These are phyloP conservation scores for Alloascoidea hylecoeti DNA, from an alignment of 805 yeast species.

Conservation along the genomic window DNA sequence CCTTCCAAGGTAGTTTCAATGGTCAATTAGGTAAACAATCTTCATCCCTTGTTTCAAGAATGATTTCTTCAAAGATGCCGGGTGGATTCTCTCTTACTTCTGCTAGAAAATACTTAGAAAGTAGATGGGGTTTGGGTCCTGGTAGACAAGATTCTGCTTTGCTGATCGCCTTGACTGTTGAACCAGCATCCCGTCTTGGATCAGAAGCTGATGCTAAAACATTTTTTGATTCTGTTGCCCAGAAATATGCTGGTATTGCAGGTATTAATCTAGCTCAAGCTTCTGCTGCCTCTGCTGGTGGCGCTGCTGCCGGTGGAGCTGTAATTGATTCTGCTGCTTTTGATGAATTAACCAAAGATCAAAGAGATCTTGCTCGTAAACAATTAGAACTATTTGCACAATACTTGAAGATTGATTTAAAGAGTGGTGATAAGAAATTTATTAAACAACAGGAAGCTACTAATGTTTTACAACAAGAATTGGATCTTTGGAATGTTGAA, in stretches of 20 bases:
- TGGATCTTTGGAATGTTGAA: conserved; percentile 84
- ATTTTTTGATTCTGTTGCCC: conserved; percentile 69
- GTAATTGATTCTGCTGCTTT: conserved; percentile 92
- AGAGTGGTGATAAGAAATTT: conserved; percentile 78
- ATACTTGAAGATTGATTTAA: conserved; percentile 84
- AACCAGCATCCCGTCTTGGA: conserved; percentile 83
- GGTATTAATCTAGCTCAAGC: conserved; percentile 69
- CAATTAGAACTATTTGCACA: conserved; percentile 88
- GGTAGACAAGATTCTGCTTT: conserved; percentile 93
- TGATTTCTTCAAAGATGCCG: conserved; percentile 96
- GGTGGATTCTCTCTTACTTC: conserved; percentile 94
- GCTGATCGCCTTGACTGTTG: conserved; percentile 70
- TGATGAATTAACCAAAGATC: conserved; percentile 65
- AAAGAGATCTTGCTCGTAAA: conserved; percentile 56
- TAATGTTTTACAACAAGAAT: conserved; percentile 69
- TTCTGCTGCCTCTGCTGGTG: conserved; percentile 35
- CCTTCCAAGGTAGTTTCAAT: conserved; percentile 78
- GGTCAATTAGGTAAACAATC: conserved; percentile 94
- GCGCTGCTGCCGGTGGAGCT: conserved; percentile 60
- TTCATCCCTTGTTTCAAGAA: conserved; percentile 73
- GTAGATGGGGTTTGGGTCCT: conserved; percentile 83
- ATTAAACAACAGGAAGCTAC: conserved; percentile 80
- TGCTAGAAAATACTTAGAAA: conserved; percentile 84
- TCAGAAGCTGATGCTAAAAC: conserved; percentile 83
- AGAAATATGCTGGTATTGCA: conserved; percentile 71